Base-by-base conservation (phyloP, 2,329 filamentous ascomycete species). In the Pseudocercospora ulei region DNA sequence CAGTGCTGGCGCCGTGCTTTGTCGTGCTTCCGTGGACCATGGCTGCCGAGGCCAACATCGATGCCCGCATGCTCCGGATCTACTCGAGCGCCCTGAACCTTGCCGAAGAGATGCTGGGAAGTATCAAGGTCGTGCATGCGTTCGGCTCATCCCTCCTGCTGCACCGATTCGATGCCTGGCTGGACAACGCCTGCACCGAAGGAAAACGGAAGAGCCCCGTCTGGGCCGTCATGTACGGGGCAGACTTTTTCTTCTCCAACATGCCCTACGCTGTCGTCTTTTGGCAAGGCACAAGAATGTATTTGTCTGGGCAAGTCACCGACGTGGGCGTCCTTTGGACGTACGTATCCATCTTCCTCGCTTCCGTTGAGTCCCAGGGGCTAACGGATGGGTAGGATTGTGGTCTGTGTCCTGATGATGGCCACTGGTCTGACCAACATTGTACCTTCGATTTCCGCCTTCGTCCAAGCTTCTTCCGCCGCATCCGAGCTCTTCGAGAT, bases 81-180 rank as follows among this genome's bases (percentile, higher is more conserved):
- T 35, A 35, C n/a, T 35, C 31, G 6, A 18, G 19, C 13, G 31
- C 31, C 14, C 24, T 20, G 9, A 35, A 35, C 17, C 31, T 35
- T 13, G 31, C 31, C 17, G 31, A 35, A 13, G 31, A 35, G 18
- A 23, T 35, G 31, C 31, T 35, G 4, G 31, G 31, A 24, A 35
- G 31, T 14, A 24, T 35, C 31, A 35, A 24, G 19, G 14, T 24
- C 7, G 18, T 35, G 8, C 31, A 24, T 23, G 31, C 31, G 7
- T 35, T 35, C 19, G 19, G 31, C 7, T 11, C 31, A 35, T 5
- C 17, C 18, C 12, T 23, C 20, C 14, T 35, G 31, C 17, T 35
- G 13, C 12, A 29, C 4, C 26, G 26, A 29, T 29, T 14, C 26
- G 13, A 29, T n/a, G 12, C 7, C 12, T 29, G 8, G 26, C 26